Evolutionary conservation across 805 yeast genomes (phyloP), one percentile per base, ranked within the genome.

Genomic region (Sungouiella thailandica): DNA sequence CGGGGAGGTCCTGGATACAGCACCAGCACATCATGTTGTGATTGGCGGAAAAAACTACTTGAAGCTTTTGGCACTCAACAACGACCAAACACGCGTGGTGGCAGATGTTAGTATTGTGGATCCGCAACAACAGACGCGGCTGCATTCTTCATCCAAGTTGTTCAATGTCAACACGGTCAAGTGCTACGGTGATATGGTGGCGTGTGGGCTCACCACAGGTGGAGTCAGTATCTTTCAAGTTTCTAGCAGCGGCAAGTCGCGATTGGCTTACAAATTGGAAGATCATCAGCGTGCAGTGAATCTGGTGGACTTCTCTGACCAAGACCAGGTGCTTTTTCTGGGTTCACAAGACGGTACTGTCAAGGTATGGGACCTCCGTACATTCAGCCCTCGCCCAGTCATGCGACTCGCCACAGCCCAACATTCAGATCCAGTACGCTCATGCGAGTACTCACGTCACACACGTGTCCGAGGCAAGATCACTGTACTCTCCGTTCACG

Each of bases 281-380:
- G 70, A 62, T 37, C 72, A 67, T 46, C 63, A 60, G 40, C 46
- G 72, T n/a, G 55, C 61, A 31, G 55, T 67, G 30, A 66, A 67
- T 41, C 59, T 70, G 6, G 40, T 67, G 16, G 72, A 67, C 40
- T 67, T 66, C 30, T 49, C 55, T 12, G 52, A 41, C 4, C 38
- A 34, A 14, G 46, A 43, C 5, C 42, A 44, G 33, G 54, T 59
- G 27, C 39, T 67, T 7, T 47, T 66, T 14, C 62, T 68, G 2
- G 94, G 93, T 2, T 81, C 89, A 0, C 93, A 83, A 57, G 93
- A 83, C 60, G 93, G 93, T 4, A 66, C 78, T 12, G 76, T 83
- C 40, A 80, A 81, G 45, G 53, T 83, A 4, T 84, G 93, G 90
- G 94, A 84, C 55, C 54, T 80, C 32, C 61, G 86, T 29, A 49